Evolutionary conservation across 345 rosid genomes (phyloP), one percentile per base, ranked within the genome.

Genomic region (Euphorbia lathyris): DNA sequence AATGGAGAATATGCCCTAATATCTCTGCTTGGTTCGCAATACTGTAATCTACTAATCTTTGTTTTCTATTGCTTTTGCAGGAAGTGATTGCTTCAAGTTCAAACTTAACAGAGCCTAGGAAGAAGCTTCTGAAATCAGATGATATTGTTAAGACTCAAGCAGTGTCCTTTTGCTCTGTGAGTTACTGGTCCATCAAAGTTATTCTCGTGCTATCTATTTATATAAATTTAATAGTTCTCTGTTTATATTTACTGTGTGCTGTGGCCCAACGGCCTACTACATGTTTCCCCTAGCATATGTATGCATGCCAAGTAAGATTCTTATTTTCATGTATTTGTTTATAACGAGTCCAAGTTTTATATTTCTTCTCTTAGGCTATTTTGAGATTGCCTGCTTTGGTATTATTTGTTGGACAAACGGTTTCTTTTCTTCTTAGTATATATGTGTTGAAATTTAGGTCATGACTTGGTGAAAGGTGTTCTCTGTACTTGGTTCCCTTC

Each of bases 131-230:
- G 29, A 80, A 67, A 50, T 58, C 55, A 45, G 76, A 71, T 32
- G 67, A 61, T 43, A 7, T n/a, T 45, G 3, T 40, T 51, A 48
- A 52, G 68, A 36, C 69, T 58, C 38, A 36, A 67, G 20, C 9
- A 22, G 26, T 23, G 51, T 72, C 73, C 56, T 62, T 76, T 58
- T 17, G 29, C 68, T 58, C 26, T 71, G 76, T 79, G 68, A 68
- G 82, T 71, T 36, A 16, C 56, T 64, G 29, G 19, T 69, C n/a
- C 9, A 27, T 53, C 9, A 16, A 52, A 32, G 14, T 12, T 63
- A 57, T 51, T 53, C 42, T 26, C 9, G 26, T 26, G 3, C 20
- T 9, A 1, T 51, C 69, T 29, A 9, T 30, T 40, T 26, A 7
- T 42, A 55, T 19, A 19, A 25, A 42, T 12, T 43, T 22, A 42